Percentiles rank a stretch among this genome's conserved stretches.
phyloP scores from a whole-genome alignment of 1,139 yeast genomes.

The Protomyces inundatus region DNA sequence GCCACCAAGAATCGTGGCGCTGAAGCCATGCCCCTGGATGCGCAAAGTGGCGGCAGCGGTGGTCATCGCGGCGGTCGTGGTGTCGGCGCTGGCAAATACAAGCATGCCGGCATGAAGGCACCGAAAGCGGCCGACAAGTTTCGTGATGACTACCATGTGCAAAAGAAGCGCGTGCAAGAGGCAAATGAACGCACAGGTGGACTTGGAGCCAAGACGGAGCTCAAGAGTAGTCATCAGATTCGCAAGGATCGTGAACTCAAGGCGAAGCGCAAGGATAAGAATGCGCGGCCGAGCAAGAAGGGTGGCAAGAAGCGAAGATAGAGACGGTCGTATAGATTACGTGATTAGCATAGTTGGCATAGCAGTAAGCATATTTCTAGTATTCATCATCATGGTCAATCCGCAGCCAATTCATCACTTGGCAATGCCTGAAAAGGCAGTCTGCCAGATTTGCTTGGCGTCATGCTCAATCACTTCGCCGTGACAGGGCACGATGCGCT shows the following conservation, averaged over 20 bases:
- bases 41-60: constrained; percentile 36
- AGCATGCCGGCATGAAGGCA: constrained; percentile 66
- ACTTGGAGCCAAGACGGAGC: constrained; percentile 48
- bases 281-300: constrained; percentile 62
- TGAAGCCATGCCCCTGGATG: constrained; percentile 34
- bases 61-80: constrained; percentile 38
- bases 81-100: constrained; percentile 36
- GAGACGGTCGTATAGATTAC: too few relatives aligned
- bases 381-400: background rate
- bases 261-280: constrained; percentile 75
- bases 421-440: constrained; percentile 7
- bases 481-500: constrained; percentile 53
- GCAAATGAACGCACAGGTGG: constrained; percentile 58
- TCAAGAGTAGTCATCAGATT: constrained; percentile 66
- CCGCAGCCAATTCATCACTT: background rate
- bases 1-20: constrained; percentile 40
- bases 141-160: constrained; percentile 80
- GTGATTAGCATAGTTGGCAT: background rate
- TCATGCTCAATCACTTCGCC: constrained; percentile 50
- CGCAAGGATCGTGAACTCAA: constrained; percentile 66
- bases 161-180: constrained; percentile 73
- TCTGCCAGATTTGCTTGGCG: constrained; percentile 28
- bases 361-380: background rate
- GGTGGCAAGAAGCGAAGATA: constrained; percentile 40
- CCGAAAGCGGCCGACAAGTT: constrained; percentile 85